Conservation (phyloP, 257 asterid species). For the Capsicum pubescens region DNA sequence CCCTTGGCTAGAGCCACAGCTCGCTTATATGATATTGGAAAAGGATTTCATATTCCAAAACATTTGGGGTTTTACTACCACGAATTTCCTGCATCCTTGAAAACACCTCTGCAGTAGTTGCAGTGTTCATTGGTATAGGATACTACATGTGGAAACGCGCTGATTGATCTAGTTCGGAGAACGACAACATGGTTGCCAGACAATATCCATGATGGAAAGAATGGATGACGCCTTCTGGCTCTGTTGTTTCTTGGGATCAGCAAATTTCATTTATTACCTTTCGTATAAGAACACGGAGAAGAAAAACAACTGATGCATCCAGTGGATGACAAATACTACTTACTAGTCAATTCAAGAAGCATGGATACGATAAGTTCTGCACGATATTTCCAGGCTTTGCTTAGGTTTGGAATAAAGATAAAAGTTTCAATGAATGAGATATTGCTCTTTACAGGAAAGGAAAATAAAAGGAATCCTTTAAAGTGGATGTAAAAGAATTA, state of each 20-base stretch:
- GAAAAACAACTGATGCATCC: background rate
- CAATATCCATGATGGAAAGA: conserved; percentile 37
- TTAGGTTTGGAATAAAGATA: background rate
- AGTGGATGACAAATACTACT: background rate
- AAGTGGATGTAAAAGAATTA: conserved; percentile 3
- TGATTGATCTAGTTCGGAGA: conserved; percentile 27
- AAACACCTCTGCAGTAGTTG: conserved; percentile 33
- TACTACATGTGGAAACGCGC: conserved; percentile 13
- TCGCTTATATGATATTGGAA: conserved; percentile 35
- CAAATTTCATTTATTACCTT: conserved; percentile 32
- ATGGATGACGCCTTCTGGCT: conserved; percentile 38
- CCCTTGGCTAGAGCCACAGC: conserved; percentile 36
- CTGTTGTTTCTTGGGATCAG: background rate
- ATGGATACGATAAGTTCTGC: background rate
- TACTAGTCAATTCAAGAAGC: background rate
- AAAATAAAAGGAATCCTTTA: background rate
- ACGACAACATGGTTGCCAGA: conserved; percentile 37
- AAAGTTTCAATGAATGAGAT: conserved; percentile 11
- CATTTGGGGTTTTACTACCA: conserved; percentile 29
- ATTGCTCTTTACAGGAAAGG: background rate
- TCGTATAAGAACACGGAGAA: background rate
- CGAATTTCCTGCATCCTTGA: conserved; percentile 38
- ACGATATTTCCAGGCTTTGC: background rate
- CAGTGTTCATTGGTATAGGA: conserved; percentile 19
- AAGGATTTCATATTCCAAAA: conserved; percentile 40